phyloP scores from a whole-genome alignment of 129 eudicot genomes.

The Gnaphalium uliginosum region DNA sequence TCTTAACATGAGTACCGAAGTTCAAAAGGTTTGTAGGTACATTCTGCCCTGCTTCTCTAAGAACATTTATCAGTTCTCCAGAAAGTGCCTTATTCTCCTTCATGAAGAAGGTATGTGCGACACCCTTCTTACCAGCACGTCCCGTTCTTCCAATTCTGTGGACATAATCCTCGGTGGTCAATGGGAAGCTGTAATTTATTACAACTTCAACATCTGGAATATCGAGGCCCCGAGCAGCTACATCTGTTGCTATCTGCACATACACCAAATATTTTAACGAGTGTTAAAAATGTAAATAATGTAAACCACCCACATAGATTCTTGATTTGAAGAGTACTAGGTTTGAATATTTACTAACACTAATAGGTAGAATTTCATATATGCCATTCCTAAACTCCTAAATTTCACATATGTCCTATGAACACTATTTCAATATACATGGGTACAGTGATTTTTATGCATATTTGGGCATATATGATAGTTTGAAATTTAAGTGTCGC shows the following conservation, averaged over 20 bases:
- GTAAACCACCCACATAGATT: not conserved
- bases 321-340: not conserved
- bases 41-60: constrained; percentile 91
- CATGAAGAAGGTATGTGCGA: constrained; percentile 94
- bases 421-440: no score
- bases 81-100: constrained; percentile 94
- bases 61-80: constrained; percentile 96
- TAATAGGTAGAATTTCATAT: no score
- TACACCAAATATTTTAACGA: not conserved
- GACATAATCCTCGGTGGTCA: constrained; percentile 96
- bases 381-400: no score
- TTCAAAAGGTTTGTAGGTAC: constrained; percentile 79
- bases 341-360: not conserved
- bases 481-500: no score
- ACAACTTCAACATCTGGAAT: constrained; percentile 97
- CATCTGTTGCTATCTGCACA: constrained; percentile 94
- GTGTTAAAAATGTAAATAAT: not conserved
- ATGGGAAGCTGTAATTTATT: constrained; percentile 91
- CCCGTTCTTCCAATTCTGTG: constrained; percentile 98
- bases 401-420: no score
- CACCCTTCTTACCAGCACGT: constrained; percentile 97
- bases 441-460: no score
- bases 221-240: constrained; percentile 98
- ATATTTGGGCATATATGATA: no score
- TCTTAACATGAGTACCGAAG: constrained; percentile 98